Evolutionary conservation across 2,329 filamentous ascomycete genomes (phyloP).

Genomic region (Colletotrichum agaves): DNA sequence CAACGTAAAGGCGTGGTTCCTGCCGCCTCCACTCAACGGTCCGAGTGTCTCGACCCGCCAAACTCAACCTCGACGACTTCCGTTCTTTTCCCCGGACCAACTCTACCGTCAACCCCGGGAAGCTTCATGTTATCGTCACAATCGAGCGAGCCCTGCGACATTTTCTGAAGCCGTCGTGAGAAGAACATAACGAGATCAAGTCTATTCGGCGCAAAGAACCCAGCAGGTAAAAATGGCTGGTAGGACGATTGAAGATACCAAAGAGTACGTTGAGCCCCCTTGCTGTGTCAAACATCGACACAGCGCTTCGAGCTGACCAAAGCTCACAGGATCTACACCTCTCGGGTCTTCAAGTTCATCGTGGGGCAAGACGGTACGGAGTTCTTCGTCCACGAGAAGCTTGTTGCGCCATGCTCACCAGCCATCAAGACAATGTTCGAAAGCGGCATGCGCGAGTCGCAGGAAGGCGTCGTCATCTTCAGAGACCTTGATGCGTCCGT

Average conservation of each 20-base stretch:
- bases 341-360: background rate
- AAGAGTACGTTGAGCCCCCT: background rate
- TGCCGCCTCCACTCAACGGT: background rate
- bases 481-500: background rate
- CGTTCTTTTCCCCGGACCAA: background rate
- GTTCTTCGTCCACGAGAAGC: constrained; percentile 15
- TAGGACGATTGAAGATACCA: background rate
- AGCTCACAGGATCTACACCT: background rate
- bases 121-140: too few species aligned
- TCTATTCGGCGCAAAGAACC: too few species aligned
- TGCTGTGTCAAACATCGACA: background rate
- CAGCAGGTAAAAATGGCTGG: background rate
- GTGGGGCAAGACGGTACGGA: background rate
- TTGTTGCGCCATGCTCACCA: background rate
- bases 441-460: background rate
- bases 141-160: too few species aligned
- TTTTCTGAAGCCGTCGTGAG: too few species aligned
- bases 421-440: background rate
- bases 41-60: background rate
- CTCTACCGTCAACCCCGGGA: too few species aligned
- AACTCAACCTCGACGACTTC: background rate
- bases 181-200: too few species aligned
- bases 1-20: too few species aligned
- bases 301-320: too few species aligned
- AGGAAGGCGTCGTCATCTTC: background rate